phyloP scores from a whole-genome alignment of 2,329 filamentous ascomycete species.

The Fusarium compactum region DNA sequence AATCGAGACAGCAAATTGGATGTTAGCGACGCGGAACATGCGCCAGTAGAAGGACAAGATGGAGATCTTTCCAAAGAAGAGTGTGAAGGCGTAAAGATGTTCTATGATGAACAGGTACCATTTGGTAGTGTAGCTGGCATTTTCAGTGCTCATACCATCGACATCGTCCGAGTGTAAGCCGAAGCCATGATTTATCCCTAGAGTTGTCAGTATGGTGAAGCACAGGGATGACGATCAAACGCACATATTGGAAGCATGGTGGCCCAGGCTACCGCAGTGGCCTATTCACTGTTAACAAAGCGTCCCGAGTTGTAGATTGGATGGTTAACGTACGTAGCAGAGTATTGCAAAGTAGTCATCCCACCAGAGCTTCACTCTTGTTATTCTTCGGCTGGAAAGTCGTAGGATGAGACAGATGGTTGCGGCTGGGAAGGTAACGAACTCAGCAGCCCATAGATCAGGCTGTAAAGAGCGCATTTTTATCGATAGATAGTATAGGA shows the following conservation, averaged over 20 bases:
- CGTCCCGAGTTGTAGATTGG: fast-evolving
- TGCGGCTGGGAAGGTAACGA: conserved; percentile 37
- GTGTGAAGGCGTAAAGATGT: conserved; percentile 47
- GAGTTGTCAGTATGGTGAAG: conserved; percentile 1
- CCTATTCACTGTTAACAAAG: conserved; percentile 12
- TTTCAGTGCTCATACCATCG: conserved; percentile 2
- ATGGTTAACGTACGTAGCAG: conserved; percentile 29
- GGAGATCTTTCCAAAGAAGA: conserved; percentile 48
- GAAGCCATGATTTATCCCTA: conserved; percentile 37
- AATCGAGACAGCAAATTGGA: conserved; percentile 42
- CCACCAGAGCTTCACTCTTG: conserved; percentile 36
- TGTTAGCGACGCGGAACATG: conserved; percentile 47
- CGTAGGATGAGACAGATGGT: conserved; percentile 36
- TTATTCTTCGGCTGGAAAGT: conserved; percentile 35
- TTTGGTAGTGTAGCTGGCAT: conserved; percentile 29
- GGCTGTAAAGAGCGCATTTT: conserved; percentile 30
- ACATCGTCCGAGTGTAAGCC: conserved; percentile 34
- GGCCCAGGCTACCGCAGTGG: conserved; percentile 31
- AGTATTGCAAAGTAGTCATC: conserved; percentile 40
- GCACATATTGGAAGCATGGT: conserved; percentile 35
- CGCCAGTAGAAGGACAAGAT: conserved; percentile 51
- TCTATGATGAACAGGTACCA: conserved; percentile 44
- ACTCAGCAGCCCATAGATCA: conserved; percentile 32
- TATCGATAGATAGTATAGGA: neutral
- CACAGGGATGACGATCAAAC: fast-evolving